Evolutionary conservation across 208 protist species (phyloP).

Genomic region (Naegleria lovaniensis): DNA sequence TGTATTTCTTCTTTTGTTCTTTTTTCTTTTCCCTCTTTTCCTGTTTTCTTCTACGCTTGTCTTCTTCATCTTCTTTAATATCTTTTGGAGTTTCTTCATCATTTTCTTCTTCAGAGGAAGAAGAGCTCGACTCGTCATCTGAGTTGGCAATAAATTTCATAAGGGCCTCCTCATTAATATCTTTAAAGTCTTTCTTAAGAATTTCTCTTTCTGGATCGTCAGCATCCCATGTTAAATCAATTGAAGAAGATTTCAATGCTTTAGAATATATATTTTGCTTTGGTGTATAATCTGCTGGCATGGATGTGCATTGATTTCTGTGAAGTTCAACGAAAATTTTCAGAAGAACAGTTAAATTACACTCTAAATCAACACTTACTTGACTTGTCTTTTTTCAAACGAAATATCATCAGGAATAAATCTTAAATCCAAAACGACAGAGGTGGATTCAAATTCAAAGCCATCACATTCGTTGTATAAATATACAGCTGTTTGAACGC

Average conservation of each 20-base stretch:
- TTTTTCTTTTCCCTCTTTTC: background rate
- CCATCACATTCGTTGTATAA: slow-evolving; percentile 89
- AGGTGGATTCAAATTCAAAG: slow-evolving; percentile 86
- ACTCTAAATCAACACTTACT: background rate
- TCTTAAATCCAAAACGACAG: slow-evolving; percentile 86
- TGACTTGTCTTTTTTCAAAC: slow-evolving; percentile 36
- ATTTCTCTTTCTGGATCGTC: background rate
- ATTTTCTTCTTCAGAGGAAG: background rate
- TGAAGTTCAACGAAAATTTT: too few relatives aligned
- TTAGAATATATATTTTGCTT: slow-evolving; percentile 15
- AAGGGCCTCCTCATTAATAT: background rate
- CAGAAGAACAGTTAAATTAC: too few relatives aligned
- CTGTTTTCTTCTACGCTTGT: background rate
- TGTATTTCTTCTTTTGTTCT: background rate
- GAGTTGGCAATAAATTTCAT: background rate
- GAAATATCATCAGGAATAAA: slow-evolving; percentile 86
- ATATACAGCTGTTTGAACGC: slow-evolving; percentile 66
- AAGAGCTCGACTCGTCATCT: background rate
- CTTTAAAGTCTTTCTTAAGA: background rate
- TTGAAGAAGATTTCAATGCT: background rate
- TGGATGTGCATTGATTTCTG: background rate
- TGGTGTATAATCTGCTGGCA: slow-evolving; percentile 7
- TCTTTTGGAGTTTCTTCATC: background rate
- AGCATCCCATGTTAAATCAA: background rate
- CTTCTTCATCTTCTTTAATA: background rate